Percentiles rank a stretch among this genome's conserved stretches.
phyloP scores from a whole-genome alignment of 208 protist species.

The Leishmania mexicana region DNA sequence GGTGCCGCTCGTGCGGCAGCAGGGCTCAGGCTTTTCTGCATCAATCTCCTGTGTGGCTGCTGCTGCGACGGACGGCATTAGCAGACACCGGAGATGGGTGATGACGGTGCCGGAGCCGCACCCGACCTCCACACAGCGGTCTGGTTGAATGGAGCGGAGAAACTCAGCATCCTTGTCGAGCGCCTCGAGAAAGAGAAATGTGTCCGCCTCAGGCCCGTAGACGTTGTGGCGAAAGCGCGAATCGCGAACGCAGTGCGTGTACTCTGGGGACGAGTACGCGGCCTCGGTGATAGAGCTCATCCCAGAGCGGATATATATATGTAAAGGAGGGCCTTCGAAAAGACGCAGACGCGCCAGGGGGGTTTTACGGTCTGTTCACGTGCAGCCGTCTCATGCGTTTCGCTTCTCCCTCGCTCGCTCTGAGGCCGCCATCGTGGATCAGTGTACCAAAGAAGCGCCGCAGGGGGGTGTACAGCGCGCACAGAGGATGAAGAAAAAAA shows the following conservation, averaged over 20 bases:
- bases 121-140: conserved; percentile 78
- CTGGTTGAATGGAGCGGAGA: conserved; percentile 41
- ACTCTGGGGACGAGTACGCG: conserved; percentile 72
- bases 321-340: not conserved
- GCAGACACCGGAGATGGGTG: conserved; percentile 62
- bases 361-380: not conserved
- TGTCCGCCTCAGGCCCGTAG: conserved; percentile 92
- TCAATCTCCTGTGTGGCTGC: not conserved
- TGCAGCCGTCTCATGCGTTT: not conserved
- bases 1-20: not conserved
- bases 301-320: not conserved
- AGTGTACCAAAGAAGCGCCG: not conserved
- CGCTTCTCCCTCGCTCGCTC: not conserved
- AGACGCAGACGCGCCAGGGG: not conserved
- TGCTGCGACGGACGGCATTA: conserved; percentile 13
- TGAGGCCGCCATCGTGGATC: not conserved
- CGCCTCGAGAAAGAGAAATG: conserved; percentile 84
- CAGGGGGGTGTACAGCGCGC: not conserved
- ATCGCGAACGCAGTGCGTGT: conserved; percentile 85
- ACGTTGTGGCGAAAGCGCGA: conserved; percentile 65
- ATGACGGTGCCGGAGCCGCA: conserved; percentile 87
- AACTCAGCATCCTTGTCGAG: conserved; percentile 58
- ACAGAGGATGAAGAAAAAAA: not conserved
- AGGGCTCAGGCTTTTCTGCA: not conserved
- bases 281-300: not conserved